These are phyloP conservation scores for Backusella westeae DNA, from an alignment of 192 early-diverging fungal species.

Conservation along the genomic window DNA sequence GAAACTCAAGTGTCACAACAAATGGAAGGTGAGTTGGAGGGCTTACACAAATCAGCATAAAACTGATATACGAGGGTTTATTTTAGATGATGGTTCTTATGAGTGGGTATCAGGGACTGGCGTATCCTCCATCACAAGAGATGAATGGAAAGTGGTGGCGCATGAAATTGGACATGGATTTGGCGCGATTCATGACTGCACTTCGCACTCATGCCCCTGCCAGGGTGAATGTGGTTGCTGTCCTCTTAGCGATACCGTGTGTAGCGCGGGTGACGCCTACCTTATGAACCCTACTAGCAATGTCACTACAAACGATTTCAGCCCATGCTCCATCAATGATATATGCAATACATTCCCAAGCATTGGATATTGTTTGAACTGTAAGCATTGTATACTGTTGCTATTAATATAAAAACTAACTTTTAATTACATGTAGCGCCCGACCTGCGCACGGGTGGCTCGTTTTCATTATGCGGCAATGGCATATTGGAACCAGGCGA, in stretches of 20 bases:
- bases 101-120: conserved; percentile 77
- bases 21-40: conserved; percentile 25
- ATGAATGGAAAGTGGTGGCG: conserved; percentile 94
- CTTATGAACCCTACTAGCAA: conserved; percentile 80
- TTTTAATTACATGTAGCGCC: conserved; percentile 25
- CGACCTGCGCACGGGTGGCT: conserved; percentile 35
- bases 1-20: conserved; percentile 55
- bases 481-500: conserved; percentile 87
- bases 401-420: neutral
- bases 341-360: conserved; percentile 49
- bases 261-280: conserved; percentile 61
- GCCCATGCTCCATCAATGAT: conserved; percentile 58
- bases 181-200: conserved; percentile 92
- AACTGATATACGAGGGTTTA: no score
- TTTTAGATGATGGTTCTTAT: conserved; percentile 28
- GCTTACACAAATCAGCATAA: no score
- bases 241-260: conserved; percentile 64
- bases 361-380: conserved; percentile 37
- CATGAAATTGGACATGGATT: conserved; percentile 93
- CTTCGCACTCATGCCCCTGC: conserved; percentile 57
- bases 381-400: conserved; percentile 22
- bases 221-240: conserved; percentile 54
- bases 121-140: conserved; percentile 75
- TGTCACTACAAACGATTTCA: conserved; percentile 61
- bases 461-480: conserved; percentile 88